Percentiles rank a stretch among this genome's conserved stretches.
Evolutionary conservation across 768 basidiomycete genomes (phyloP).

Genomic region (Agrocybe chaxingu): DNA sequence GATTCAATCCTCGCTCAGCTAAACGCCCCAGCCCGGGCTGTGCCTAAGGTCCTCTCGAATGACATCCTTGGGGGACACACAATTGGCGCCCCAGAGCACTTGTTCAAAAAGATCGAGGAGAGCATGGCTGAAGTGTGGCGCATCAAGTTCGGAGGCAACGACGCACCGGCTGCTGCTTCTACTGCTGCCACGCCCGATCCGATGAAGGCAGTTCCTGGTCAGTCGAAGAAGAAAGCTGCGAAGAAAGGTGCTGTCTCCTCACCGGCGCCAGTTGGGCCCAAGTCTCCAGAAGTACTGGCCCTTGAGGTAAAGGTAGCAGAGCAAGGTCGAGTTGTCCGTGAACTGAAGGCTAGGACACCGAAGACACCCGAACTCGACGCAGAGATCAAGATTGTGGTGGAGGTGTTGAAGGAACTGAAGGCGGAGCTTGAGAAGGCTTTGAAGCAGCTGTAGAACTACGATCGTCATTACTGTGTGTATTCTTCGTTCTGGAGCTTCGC

Average conservation of each 20-base stretch:
- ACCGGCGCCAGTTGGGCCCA: constrained; percentile 47
- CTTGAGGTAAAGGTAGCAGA: constrained; percentile 72
- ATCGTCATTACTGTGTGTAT: background rate
- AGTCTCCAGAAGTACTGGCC: constrained; percentile 68
- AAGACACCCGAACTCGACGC: constrained; percentile 61
- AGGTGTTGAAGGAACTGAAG: constrained; percentile 65
- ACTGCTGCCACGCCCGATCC: constrained; percentile 35
- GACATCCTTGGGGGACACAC: constrained; percentile 87
- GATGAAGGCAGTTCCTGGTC: constrained; percentile 39
- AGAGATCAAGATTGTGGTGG: constrained; percentile 58
- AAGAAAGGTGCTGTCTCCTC: constrained; percentile 44
- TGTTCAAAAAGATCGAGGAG: constrained; percentile 95
- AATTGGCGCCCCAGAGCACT: constrained; percentile 81
- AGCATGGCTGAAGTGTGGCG: constrained; percentile 84
- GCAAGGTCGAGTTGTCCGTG: constrained; percentile 73
- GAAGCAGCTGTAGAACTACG: constrained; percentile 3
- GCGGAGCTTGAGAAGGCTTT: constrained; percentile 39
- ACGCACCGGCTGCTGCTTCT: constrained; percentile 22
- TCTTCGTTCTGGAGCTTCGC: too few species aligned
- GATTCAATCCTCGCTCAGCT: constrained; percentile 80
- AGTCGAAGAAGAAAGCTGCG: constrained; percentile 56
- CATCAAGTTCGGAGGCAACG: constrained; percentile 70
- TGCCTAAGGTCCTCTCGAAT: constrained; percentile 67
- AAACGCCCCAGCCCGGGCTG: constrained; percentile 81
- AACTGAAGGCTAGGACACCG: constrained; percentile 61